A percentile compares a stretch with the other conserved stretches of the same genome.
Conservation (phyloP, 179 eudicot species). For the Silene noctiflora region DNA sequence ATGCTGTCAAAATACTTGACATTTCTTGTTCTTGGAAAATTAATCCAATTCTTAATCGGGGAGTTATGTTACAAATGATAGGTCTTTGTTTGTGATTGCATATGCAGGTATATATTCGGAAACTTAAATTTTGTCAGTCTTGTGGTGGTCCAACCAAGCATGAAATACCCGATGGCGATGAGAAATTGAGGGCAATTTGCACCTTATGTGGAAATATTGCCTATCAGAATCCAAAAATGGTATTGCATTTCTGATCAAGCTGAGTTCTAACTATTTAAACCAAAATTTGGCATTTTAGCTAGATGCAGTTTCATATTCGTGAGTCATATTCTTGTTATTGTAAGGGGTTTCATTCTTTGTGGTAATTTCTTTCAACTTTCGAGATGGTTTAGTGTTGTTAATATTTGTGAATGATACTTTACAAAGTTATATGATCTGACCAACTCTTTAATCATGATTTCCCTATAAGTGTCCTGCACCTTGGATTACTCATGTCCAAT, state of each 20-base stretch:
- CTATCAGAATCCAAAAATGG: conserved; percentile 99
- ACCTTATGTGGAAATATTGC: conserved; percentile 77
- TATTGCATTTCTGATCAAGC: conserved; percentile 19
- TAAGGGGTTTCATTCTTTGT: neutral
- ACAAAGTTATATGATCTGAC: neutral
- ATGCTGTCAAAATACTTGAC: too few relatives aligned
- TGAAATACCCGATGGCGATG: conserved; percentile 94
- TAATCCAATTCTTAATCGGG: conserved; percentile 3
- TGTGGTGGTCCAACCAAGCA: conserved; percentile 92
- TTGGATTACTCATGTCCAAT: neutral
- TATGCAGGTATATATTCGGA: conserved; percentile 58
- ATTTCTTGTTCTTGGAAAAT: neutral
- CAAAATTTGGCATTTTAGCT: too few relatives aligned
- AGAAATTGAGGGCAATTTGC: conserved; percentile 84
- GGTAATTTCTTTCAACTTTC: neutral
- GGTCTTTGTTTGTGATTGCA: conserved; percentile 4
- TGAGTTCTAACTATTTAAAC: neutral
- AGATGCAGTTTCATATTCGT: neutral
- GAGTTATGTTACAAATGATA: neutral
- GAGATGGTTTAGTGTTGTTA: neutral
- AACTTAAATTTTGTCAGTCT: conserved; percentile 79
- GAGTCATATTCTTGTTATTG: neutral
- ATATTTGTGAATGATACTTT: neutral
- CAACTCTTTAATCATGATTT: neutral
- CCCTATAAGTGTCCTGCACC: neutral